Evolutionary conservation across 148 eudicot species (phyloP).

Genomic region (Chenopodium suecicum): DNA sequence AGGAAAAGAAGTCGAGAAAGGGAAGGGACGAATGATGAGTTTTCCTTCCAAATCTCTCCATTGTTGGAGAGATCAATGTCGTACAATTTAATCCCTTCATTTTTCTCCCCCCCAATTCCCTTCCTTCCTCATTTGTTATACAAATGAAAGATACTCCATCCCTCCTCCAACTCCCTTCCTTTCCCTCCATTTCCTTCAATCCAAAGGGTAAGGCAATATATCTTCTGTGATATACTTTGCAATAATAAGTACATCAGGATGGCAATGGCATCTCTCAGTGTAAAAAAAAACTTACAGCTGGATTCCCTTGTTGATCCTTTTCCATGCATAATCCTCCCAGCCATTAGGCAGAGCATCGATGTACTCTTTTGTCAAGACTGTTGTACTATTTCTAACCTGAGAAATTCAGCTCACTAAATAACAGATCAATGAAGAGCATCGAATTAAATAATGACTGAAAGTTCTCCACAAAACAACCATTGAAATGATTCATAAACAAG

Average conservation of each 20-base stretch:
- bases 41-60: no score
- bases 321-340: constrained; percentile 97
- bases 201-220: not conserved
- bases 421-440: constrained; percentile 46
- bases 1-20: no score
- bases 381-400: constrained; percentile 94
- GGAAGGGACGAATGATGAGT: no score
- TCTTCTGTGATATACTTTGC: no score
- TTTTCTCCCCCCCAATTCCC: no score
- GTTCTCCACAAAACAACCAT: not conserved
- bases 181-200: no score
- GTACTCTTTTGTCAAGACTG: constrained; percentile 84
- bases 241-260: not conserved
- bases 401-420: constrained; percentile 65
- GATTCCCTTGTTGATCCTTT: constrained; percentile 88
- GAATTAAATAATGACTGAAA: not conserved
- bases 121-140: no score
- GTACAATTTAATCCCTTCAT: no score
- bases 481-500: constrained; percentile 3
- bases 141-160: no score
- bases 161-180: no score
- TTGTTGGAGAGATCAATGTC: no score
- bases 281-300: constrained; percentile 63
- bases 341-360: constrained; percentile 93
- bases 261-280: not conserved